phyloP scores from a whole-genome alignment of 208 protist genomes.

The Trypanosoma grayi region DNA sequence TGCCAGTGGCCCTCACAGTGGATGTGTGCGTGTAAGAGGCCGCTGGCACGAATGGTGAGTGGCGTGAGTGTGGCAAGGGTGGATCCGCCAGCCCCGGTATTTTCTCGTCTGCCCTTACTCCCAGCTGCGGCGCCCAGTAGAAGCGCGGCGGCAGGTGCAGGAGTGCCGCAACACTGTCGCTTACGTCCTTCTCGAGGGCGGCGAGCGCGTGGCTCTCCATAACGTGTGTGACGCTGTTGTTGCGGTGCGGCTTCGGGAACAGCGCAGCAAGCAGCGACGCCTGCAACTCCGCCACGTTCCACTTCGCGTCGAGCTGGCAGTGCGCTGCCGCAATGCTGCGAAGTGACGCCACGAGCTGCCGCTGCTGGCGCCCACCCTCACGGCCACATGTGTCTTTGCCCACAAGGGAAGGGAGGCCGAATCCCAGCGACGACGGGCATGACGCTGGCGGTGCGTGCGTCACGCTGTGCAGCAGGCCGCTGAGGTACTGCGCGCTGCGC shows the following conservation, averaged over 20 bases:
- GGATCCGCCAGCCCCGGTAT: no score
- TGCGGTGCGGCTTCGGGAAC: conserved; percentile 6
- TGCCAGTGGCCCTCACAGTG: no score
- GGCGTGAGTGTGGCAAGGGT: no score
- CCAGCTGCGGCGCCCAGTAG: conserved; percentile 16
- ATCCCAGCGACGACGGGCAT: neutral
- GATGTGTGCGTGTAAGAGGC: no score
- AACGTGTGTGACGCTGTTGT: conserved; percentile 13
- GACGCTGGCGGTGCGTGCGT: neutral
- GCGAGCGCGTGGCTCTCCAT: neutral
- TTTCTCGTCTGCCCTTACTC: neutral
- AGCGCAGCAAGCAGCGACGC: conserved; percentile 17
- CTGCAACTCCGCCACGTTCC: conserved; percentile 3
- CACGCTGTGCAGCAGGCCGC: conserved; percentile 1
- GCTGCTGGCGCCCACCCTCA: neutral
- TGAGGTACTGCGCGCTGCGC: conserved; percentile 11
- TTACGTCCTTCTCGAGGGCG: conserved; percentile 27
- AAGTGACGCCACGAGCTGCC: neutral
- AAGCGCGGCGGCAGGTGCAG: conserved; percentile 45
- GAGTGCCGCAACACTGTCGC: conserved; percentile 29
- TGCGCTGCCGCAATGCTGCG: neutral
- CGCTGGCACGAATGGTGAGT: no score
- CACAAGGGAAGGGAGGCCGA: neutral
- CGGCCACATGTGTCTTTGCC: neutral
- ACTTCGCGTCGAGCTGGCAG: conserved; percentile 3